Evolutionary conservation across 1,139 yeast genomes (phyloP), one percentile per base, ranked within the genome.

Genomic region (Lodderomyces parapsilosis): DNA sequence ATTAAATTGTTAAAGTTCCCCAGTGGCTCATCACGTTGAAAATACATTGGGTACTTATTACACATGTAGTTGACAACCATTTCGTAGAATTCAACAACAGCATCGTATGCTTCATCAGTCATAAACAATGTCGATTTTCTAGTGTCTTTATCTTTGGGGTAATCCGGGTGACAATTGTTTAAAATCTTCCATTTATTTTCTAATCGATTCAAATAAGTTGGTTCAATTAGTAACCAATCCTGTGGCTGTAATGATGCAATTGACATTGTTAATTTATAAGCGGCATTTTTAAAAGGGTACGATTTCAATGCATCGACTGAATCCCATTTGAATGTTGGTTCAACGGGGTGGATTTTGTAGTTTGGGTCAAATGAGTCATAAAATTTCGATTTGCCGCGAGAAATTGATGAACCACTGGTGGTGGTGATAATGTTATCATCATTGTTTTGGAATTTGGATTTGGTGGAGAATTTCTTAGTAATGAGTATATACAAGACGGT

Each of bases 141-240:
- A 22, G 64, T 51, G 42, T 69, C 65, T 41, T 60, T 61, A 7
- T 49, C 60, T 6, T 48, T 36, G 1, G 62, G 63, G 47, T 59
- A 76, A 17, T 48, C 72, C 0, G 76, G 74, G 44, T 74, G 69
- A 7, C 57, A 49, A 40, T 70, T 71, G 5, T 70, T 64, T 20
- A 66, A 52, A 14, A 81, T 62, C 23, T 62, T 58, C 2, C 56
- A 57, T 52, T 83, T 78, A 36, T 69, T 58, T 8, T 68, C 67
- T 4, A 83, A 69, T 17, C 71, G 62, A 5, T 65, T 55, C 47
- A 67, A 56, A 54, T 86, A 86, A 0, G 83, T 76, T 39, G 83
- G 69, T 48, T 86, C 96, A n/a, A 87, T 57, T 40, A 81, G 65
- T 24, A 86, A 64, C 83, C 86, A 81, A 43, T 86, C 89, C 42